Base-by-base conservation (phyloP, 495 filamentous ascomycete species). In the Penicillium daleae region DNA sequence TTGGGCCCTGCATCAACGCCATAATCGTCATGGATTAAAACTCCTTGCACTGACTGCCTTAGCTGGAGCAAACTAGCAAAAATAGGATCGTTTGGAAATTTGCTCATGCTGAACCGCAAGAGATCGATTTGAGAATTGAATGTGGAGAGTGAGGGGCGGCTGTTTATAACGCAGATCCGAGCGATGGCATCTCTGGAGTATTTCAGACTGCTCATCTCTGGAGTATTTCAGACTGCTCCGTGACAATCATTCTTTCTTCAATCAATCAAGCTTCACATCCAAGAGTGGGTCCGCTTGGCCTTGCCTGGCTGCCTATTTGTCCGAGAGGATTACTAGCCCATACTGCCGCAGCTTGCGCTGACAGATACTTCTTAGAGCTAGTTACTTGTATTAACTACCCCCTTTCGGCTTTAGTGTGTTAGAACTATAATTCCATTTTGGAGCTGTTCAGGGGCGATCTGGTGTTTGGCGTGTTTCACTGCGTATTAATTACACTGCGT, bases 11-110 rank as follows among this genome's bases (percentile, higher is more conserved):
- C 57, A 40, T 59, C 57, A 40, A 59, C 32, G 22, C 46, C 57
- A 59, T 59, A 59, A 37, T 59, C 57, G 29, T 59, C 57, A 35
- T 59, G 57, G 37, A 59, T 37, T 59, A 59, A 49, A 9, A 59
- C 56, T 26, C 39, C 40, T 42, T 26, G 56, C 12, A 31, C 50
- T 31, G 42, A 59, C 56, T 50, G 56, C 56, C 31, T 50, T 29
- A 29, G 50, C 27, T 31, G 22, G 50, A 53, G 24, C 50, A 53
- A 26, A 26, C 27, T 51, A 26, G 32, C 50, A 32, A 32, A 32
- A 32, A 32, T 32, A 32, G 31, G 31, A 32, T 32, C 31, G 31
- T 32, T 32, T 32, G 24, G 13, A 53, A 31, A 29, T 31, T 53
- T 31, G 24, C 31, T 29, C 51, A 31, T 54, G 51, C 19, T 32